phyloP scores from a whole-genome alignment of 2,329 filamentous ascomycete species.

The Colletotrichum godetiae region DNA sequence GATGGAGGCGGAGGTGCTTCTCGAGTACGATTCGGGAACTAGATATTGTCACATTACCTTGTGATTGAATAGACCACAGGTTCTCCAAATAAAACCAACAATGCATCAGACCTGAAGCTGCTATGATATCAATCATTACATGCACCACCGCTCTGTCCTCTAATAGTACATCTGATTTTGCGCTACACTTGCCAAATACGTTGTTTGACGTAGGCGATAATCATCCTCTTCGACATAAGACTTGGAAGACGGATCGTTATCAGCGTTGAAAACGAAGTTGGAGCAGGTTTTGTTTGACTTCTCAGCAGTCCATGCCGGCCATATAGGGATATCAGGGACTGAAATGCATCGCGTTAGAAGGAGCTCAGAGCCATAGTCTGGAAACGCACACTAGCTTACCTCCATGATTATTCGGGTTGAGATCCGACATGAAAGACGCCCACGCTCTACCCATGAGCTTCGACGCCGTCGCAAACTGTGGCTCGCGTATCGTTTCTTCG shows the following conservation, averaged over 20 bases:
- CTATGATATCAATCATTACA: not conserved
- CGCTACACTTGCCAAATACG: not conserved
- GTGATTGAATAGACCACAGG: not conserved
- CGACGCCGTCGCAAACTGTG: not conserved
- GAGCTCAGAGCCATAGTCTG: not conserved
- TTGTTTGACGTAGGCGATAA: not conserved
- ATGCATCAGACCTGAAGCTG: too few relatives aligned
- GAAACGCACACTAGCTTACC: not conserved
- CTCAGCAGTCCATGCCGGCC: not conserved
- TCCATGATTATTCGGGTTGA: not conserved
- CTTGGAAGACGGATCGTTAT: not conserved
- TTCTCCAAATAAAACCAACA: too few relatives aligned
- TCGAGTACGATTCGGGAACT: constrained; percentile 56
- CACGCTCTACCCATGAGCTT: not conserved
- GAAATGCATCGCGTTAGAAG: not conserved
- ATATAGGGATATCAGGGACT: not conserved
- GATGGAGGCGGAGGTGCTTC: constrained; percentile 54
- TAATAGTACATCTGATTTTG: not conserved
- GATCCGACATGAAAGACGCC: not conserved
- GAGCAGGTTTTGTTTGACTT: not conserved
- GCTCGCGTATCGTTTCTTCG: not conserved
- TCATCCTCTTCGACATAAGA: not conserved
- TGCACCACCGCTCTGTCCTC: too few relatives aligned
- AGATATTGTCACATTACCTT: constrained; percentile 51
- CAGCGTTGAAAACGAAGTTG: not conserved